A percentile compares a stretch with the other conserved stretches of the same genome.
Evolutionary conservation across 257 asterid species (phyloP).

Genomic region (Scutellaria baicalensis): DNA sequence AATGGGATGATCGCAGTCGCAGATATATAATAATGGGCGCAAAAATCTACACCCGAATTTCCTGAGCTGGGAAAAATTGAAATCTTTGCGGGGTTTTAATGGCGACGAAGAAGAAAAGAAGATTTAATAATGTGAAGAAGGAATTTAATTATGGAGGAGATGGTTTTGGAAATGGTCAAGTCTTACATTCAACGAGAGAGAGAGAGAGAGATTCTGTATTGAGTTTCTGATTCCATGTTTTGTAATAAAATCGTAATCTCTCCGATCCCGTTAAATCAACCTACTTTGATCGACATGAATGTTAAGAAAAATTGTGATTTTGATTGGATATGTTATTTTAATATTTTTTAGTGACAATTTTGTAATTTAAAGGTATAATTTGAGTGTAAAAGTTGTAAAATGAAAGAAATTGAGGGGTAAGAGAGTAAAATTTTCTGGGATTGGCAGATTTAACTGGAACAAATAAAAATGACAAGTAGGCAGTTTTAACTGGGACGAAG

Average conservation of each 20-base stretch:
- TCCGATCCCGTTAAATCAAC: too few relatives aligned
- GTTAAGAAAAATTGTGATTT: too few relatives aligned
- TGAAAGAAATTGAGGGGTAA: too few relatives aligned
- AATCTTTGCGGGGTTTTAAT: background rate
- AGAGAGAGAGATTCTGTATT: background rate
- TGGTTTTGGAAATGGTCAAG: slow-evolving; percentile 19
- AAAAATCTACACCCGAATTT: background rate
- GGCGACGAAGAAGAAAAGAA: background rate
- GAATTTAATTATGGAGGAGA: background rate
- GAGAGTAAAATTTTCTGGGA: too few relatives aligned
- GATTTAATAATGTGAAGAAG: background rate
- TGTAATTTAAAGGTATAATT: too few relatives aligned
- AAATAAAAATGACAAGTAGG: too few relatives aligned
- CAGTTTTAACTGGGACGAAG: background rate
- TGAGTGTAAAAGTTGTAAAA: too few relatives aligned
- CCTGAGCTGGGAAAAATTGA: background rate
- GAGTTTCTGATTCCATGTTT: background rate
- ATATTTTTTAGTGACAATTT: too few relatives aligned
- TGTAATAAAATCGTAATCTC: background rate
- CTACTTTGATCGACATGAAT: too few relatives aligned
- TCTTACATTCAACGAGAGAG: slow-evolving; percentile 8
- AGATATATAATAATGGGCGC: background rate
- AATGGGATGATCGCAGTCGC: background rate
- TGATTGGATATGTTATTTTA: too few relatives aligned
- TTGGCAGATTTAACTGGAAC: too few relatives aligned